Base-by-base conservation (phyloP, 2,329 filamentous ascomycete species). In the Beauveria australis region DNA sequence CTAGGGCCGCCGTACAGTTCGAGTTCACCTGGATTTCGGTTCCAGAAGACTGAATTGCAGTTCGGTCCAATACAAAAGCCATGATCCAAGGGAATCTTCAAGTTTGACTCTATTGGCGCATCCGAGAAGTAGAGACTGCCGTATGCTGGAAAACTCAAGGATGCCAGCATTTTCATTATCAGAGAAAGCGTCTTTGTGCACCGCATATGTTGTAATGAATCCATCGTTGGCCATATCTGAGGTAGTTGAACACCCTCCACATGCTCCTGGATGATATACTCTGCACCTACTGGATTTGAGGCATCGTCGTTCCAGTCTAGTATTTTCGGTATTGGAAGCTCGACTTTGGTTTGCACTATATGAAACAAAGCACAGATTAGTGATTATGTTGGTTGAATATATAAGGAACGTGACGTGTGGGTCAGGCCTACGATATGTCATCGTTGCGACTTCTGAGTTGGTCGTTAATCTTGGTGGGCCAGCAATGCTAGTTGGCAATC, bases 181-280 rank as follows among this genome's bases (percentile, higher is more conserved):
- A 54, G 10, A 9, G 52, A 54, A 14, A 54, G 52, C 24, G 52
- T 37, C 18, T 43, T 54, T 6, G 52, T 43, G 37, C 52, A 54
- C 52, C 18, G 24, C 52, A 54, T 54, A 14, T 54, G 22, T 19
- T 54, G 19, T 41, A 5, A 5, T 9, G 22, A 26, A 43, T 54
- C 18, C 52, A 43, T 26, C 19, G 14, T 3, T 6, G 52, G 33
- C 52, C 52, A 54, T 5, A 54, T 22, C 9, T 54, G 4, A 9
- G 14, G 37, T 14, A 54, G 52, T 5, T 54, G 52, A 2, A 43
- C 52, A 22, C 52, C 52, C 18, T n/a, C 4, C 18, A 9, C 52
- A 43, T 54, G 52, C 37, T 54, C 52, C 18, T 54, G 52, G 33
- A 54, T 54, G 33, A 54, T 54, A 28, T 54, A 54, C 24, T 54